These are phyloP conservation scores for Alternaria brassicicola DNA, from an alignment of 2,329 filamentous ascomycete genomes.

Conservation along the genomic window DNA sequence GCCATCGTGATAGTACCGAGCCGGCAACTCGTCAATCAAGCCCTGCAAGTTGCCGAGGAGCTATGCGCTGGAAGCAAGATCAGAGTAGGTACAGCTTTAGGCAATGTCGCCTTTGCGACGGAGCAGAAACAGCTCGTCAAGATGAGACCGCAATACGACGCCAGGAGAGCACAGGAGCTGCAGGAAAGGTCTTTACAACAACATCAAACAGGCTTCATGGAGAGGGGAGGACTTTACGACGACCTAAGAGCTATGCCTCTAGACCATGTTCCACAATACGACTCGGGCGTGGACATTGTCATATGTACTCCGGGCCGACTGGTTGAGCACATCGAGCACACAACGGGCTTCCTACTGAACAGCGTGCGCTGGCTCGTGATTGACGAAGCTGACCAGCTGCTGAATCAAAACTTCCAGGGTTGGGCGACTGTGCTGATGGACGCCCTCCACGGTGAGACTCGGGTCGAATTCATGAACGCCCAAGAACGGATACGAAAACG, in stretches of 20 bases:
- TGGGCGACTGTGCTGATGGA: conserved; percentile 77
- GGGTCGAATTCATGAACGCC: conserved; percentile 54
- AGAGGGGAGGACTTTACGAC: conserved; percentile 46
- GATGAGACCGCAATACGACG: conserved; percentile 66
- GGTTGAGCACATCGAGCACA: conserved; percentile 87
- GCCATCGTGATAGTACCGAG: conserved; percentile 90
- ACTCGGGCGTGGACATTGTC: conserved; percentile 81
- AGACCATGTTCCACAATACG: conserved; percentile 68
- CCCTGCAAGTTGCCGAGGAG: conserved; percentile 73
- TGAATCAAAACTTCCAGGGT: conserved; percentile 91
- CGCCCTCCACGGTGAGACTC: conserved; percentile 60
- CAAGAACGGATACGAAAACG: conserved; percentile 60
- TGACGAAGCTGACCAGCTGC: conserved; percentile 90
- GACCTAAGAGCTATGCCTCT: conserved; percentile 55
- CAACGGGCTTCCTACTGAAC: conserved; percentile 78
- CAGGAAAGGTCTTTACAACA: conserved; percentile 50
- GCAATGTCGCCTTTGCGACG: conserved; percentile 73
- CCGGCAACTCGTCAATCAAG: conserved; percentile 86
- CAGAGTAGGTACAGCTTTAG: conserved; percentile 81
- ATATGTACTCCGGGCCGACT: conserved; percentile 91
- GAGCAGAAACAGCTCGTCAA: conserved; percentile 69
- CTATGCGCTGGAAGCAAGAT: conserved; percentile 76
- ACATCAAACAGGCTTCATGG: conserved; percentile 40
- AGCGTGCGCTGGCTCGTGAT: conserved; percentile 87
- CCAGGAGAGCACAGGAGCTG: conserved; percentile 60